phyloP scores from a whole-genome alignment of 441 rosid species.

The Metrosideros polymorpha region DNA sequence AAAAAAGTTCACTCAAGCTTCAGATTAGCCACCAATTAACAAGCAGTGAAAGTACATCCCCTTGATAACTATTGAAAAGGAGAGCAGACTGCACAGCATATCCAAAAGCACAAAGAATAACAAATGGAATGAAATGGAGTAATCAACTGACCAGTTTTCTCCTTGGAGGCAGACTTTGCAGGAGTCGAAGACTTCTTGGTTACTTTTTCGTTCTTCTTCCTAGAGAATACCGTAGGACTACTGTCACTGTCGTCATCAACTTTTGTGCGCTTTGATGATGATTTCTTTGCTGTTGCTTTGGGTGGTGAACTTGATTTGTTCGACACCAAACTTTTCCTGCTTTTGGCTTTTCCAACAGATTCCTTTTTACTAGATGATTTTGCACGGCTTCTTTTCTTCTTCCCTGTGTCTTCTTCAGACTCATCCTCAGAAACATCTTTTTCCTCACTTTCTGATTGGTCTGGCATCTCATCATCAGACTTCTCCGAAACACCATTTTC shows the following conservation, averaged over 20 bases:
- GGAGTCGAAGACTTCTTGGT: constrained; percentile 38
- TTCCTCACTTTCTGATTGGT: constrained; percentile 58
- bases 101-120: not conserved
- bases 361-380: constrained; percentile 31
- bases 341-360: constrained; percentile 45
- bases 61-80: not conserved
- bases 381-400: constrained; percentile 38
- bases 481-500: constrained; percentile 64
- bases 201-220: constrained; percentile 45
- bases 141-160: constrained; percentile 39
- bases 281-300: constrained; percentile 34
- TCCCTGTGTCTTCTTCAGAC: constrained; percentile 54
- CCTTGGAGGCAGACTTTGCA: constrained; percentile 47
- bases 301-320: constrained; percentile 30
- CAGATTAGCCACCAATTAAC: not conserved
- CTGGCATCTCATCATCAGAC: constrained; percentile 58
- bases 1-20: not conserved
- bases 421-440: constrained; percentile 65
- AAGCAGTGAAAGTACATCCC: not conserved
- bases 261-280: constrained; percentile 32
- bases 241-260: constrained; percentile 49
- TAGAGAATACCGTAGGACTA: constrained; percentile 56
- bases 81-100: not conserved
- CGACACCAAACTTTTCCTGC: constrained; percentile 33
- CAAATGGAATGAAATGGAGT: not conserved